phyloP scores from a whole-genome alignment of 139 green algal genomes.

The Chlorella sp. region DNA sequence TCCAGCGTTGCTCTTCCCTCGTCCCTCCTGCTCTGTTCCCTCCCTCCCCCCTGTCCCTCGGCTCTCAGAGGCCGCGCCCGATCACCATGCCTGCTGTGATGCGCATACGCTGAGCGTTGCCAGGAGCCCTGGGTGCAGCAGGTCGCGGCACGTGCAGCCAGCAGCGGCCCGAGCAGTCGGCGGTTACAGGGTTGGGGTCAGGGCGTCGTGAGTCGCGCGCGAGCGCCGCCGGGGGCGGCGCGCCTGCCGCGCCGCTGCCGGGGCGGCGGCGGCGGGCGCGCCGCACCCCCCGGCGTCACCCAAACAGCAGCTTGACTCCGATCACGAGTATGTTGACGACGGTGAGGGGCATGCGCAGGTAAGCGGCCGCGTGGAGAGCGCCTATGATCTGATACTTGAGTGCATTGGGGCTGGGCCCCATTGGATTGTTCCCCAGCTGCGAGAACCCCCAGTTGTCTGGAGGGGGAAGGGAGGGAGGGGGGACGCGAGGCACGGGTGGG shows the following conservation, averaged over 20 bases:
- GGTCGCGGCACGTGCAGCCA: too few species aligned
- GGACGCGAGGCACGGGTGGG: not conserved
- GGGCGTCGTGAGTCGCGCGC: too few species aligned
- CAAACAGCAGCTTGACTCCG: slow-evolving; percentile 82
- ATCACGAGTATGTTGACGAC: slow-evolving; percentile 76
- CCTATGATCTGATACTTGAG: slow-evolving; percentile 89
- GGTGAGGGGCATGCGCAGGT: slow-evolving; percentile 82
- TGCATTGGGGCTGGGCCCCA: slow-evolving; percentile 40
- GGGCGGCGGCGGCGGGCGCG: not conserved
- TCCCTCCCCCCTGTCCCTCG: not conserved
- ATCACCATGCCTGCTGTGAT: too few species aligned
- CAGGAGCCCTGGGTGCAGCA: too few species aligned
- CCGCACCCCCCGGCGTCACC: slow-evolving; percentile 10
- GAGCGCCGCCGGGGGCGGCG: too few species aligned
- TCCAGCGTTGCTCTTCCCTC: not conserved
- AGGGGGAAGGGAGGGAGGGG: not conserved
- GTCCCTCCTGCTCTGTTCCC: not conserved
- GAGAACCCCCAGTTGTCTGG: slow-evolving; percentile 86
- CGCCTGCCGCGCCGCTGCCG: too few species aligned
- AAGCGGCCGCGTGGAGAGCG: slow-evolving; percentile 81
- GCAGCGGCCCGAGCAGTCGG: too few species aligned
- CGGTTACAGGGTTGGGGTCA: too few species aligned
- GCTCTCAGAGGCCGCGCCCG: too few species aligned
- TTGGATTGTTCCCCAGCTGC: slow-evolving; percentile 58
- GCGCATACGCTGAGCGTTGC: too few species aligned